phyloP scores from a whole-genome alignment of 73 alveolate genomes.

The Breviolum minutum region DNA sequence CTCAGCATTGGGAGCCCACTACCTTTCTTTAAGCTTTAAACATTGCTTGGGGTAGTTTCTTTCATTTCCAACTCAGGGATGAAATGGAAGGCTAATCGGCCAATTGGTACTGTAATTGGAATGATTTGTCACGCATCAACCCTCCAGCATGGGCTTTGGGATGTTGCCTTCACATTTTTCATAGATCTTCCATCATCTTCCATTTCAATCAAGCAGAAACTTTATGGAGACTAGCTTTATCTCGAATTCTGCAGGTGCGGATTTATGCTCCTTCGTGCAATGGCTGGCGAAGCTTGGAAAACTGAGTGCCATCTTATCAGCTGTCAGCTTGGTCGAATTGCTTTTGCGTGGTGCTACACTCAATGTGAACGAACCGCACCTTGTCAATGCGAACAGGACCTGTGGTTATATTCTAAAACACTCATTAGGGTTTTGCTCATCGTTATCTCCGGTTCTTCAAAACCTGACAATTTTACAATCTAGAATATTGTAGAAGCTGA shows the following conservation, averaged over 20 bases:
- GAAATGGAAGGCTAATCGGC: background rate
- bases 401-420: too few species aligned
- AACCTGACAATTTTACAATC: too few species aligned
- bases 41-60: too few species aligned
- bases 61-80: too few species aligned
- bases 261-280: background rate
- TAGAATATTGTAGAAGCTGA: too few species aligned
- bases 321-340: conserved; percentile 26
- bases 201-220: background rate
- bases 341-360: conserved; percentile 13
- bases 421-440: too few species aligned
- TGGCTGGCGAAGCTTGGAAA: background rate
- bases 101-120: background rate
- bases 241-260: background rate
- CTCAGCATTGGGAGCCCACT: too few species aligned
- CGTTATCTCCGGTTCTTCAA: too few species aligned
- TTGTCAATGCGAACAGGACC: too few species aligned
- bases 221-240: too few species aligned
- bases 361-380: too few species aligned
- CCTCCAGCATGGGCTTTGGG: background rate
- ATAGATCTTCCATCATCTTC: background rate
- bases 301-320: background rate
- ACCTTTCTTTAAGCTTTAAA: too few species aligned
- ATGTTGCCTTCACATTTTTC: background rate
- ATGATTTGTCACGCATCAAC: background rate